A percentile compares a stretch with the other conserved stretches of the same genome.
These are phyloP conservation scores for Pinus albicaulis DNA, from an alignment of 75 land plant genomes.

Conservation along the genomic window DNA sequence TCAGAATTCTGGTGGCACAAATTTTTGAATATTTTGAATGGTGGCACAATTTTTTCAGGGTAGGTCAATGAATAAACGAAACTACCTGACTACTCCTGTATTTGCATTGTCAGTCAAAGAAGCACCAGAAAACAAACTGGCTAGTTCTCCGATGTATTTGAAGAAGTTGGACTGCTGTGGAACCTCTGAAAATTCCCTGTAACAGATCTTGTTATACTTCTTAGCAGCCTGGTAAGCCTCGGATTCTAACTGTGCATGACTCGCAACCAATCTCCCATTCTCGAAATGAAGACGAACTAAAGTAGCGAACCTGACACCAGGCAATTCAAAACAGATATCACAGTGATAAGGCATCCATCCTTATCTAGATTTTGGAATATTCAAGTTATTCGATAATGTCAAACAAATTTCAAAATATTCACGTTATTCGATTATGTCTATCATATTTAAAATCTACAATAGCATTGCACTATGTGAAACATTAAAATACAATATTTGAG, in stretches of 20 bases:
- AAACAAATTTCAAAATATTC: too few relatives aligned
- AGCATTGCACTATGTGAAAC: too few relatives aligned
- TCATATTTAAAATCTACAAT: too few relatives aligned
- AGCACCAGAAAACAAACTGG: constrained; percentile 66
- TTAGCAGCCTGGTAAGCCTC: constrained; percentile 77
- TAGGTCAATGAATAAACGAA: background rate
- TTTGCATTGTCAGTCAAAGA: constrained; percentile 85
- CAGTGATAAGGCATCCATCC: background rate
- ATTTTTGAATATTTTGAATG: background rate
- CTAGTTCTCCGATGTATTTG: constrained; percentile 46
- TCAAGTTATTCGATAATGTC: too few relatives aligned
- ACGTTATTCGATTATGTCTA: too few relatives aligned
- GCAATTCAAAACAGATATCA: background rate
- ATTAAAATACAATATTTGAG: too few relatives aligned
- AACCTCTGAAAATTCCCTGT: constrained; percentile 74
- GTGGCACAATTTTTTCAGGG: background rate
- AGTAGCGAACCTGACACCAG: constrained; percentile 7
- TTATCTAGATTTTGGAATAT: too few relatives aligned
- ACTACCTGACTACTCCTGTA: constrained; percentile 61
- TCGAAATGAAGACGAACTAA: constrained; percentile 62
- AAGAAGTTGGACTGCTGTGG: constrained; percentile 46
- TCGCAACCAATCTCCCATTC: constrained; percentile 42
- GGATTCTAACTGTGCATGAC: constrained; percentile 50
- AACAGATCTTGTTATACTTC: constrained; percentile 45
- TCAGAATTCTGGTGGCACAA: background rate